Evolutionary conservation across 2,329 filamentous ascomycete species (phyloP), one percentile per base, ranked within the genome.

Genomic region (Xylaria sp.): DNA sequence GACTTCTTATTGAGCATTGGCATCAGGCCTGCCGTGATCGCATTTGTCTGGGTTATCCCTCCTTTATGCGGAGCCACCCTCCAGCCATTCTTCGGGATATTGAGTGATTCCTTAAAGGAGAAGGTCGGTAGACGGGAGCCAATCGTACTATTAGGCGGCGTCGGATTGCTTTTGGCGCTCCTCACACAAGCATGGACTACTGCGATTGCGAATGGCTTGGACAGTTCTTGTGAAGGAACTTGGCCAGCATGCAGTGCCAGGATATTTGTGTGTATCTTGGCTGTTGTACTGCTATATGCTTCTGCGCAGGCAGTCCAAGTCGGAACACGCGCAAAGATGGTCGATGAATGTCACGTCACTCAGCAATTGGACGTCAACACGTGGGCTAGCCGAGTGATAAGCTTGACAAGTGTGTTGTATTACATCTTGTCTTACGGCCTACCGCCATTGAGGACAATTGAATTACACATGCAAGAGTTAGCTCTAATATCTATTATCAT

Each of bases 381-480:
- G 5, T 64, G 52, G 62, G 62, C 62, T 18, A 57, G 62, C 31
- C 52, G 62, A 23, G 51, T 64, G 28, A 57, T 64, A 39, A 64
- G 62, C 52, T 48, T 57, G 41, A 64, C 62, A 33, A 64, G 62
- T 39, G 62, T 57, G 41, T 39, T 64, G 28, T 64, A 64, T 49
- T 64, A 64, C 62, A 39, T 56, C 20, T 49, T 64, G 31, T 64
- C 62, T 6, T 64, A 64, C 13, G 39, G 36, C 9, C 52, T 64
- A 12, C 52, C 62, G 7, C 28, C 52, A 23, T 28, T 64, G 62
- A 36, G n/a, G 9, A 64, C 49, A n/a, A 20, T 48, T 23, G 62
- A 64, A 12, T n/a, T 64, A n/a, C 62, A 39, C 12, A 64, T 64
- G 62, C 62, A 64, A n/a, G 62, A 64, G n/a, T 25, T 64, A 7